Evolutionary conservation across 495 filamentous ascomycete species (phyloP).

Genomic region (Aspergillus leporis): DNA sequence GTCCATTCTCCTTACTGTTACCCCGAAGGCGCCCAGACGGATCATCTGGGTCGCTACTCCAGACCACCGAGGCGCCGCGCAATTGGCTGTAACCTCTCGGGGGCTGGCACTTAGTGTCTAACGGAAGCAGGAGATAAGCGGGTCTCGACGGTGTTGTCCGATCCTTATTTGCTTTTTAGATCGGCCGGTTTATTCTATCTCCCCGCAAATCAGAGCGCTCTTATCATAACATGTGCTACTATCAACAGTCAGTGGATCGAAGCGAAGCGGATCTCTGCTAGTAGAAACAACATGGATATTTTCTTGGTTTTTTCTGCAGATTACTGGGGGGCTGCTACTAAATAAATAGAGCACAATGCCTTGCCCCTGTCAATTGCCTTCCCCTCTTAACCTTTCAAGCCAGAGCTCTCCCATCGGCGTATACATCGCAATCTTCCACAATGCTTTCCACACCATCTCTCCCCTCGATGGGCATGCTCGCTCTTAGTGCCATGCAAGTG

Average conservation of each 20-base stretch:
- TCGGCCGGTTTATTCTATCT: constrained; percentile 10
- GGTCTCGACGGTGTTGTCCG: constrained; percentile 12
- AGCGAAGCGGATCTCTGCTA: neutral
- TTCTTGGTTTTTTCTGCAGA: neutral
- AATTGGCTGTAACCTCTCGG: constrained; percentile 18
- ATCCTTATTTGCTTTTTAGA: constrained; percentile 10
- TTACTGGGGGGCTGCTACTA: neutral
- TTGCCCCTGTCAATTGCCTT: constrained; percentile 7
- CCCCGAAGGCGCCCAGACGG: constrained; percentile 18
- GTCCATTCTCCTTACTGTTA: constrained; percentile 9
- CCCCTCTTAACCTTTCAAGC: neutral
- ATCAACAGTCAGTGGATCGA: constrained; percentile 17
- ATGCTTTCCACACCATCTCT: constrained; percentile 20
- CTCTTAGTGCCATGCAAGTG: constrained; percentile 26
- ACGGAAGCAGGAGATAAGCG: constrained; percentile 12
- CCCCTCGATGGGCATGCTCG: constrained; percentile 30
- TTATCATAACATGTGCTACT: constrained; percentile 38
- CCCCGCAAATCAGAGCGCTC: constrained; percentile 32
- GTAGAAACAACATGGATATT: neutral
- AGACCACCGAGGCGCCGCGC: constrained; percentile 3
- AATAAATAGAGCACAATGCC: constrained; percentile 13
- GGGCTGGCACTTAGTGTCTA: constrained; percentile 8
- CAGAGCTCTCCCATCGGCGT: neutral
- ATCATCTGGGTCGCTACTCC: constrained; percentile 11
- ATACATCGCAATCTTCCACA: neutral